Evolutionary conservation across 1,284 basidiomycete genomes (phyloP).

Genomic region (Rhizopogon parksii): DNA sequence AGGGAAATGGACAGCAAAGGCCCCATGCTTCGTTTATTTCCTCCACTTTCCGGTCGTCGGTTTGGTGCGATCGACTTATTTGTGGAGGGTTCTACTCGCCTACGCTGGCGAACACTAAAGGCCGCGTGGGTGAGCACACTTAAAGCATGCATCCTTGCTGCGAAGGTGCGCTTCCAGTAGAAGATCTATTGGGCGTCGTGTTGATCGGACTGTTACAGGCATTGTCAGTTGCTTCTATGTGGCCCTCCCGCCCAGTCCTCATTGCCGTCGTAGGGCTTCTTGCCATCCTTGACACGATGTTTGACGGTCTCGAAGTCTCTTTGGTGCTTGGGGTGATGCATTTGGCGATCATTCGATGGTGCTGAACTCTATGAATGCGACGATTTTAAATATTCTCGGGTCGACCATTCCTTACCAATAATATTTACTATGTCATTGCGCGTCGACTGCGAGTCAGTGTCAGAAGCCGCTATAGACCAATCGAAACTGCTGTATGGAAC

Average conservation of each 20-base stretch:
- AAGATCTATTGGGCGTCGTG: slow-evolving; percentile 21
- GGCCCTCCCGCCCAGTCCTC: slow-evolving; percentile 24
- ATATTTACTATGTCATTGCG: too few species aligned
- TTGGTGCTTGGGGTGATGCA: slow-evolving; percentile 35
- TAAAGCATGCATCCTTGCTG: slow-evolving; percentile 38
- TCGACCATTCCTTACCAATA: too few species aligned
- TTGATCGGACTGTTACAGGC: slow-evolving; percentile 22
- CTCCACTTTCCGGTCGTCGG: slow-evolving; percentile 7
- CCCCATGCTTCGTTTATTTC: slow-evolving; percentile 12
- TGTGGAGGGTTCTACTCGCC: slow-evolving; percentile 9
- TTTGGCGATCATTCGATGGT: slow-evolving; percentile 21
- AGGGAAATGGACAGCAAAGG: slow-evolving; percentile 12
- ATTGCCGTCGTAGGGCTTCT: slow-evolving; percentile 30
- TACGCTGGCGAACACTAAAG: slow-evolving; percentile 9
- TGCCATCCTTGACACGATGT: slow-evolving; percentile 41
- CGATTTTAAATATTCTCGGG: neutral
- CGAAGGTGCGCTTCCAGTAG: slow-evolving; percentile 37
- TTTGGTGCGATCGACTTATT: slow-evolving; percentile 2
- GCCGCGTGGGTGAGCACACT: slow-evolving; percentile 23
- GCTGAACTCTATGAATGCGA: neutral
- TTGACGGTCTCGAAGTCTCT: slow-evolving; percentile 34
- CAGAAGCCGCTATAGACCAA: too few species aligned
- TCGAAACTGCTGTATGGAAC: too few species aligned
- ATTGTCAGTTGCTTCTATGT: slow-evolving; percentile 17
- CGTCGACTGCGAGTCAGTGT: too few species aligned